A percentile compares a stretch with the other conserved stretches of the same genome.
Evolutionary conservation across 2,329 filamentous ascomycete genomes (phyloP).

Genomic region (Pyrenophora teres): DNA sequence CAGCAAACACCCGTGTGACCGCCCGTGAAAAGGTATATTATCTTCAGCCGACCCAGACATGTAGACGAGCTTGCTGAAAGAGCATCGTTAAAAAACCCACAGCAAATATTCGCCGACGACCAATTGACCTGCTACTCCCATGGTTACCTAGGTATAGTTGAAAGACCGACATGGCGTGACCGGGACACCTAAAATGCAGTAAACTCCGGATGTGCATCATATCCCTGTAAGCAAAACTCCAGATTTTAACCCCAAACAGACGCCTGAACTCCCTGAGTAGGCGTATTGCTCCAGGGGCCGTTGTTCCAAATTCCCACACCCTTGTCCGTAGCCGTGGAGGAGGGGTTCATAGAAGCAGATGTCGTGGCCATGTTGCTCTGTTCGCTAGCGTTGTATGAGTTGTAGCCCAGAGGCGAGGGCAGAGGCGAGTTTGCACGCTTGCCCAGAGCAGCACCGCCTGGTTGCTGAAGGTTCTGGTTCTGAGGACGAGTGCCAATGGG

Average conservation of each 20-base stretch:
- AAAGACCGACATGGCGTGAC: conserved; percentile 48
- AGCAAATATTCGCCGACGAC: conserved; percentile 43
- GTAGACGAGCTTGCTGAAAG: conserved; percentile 35
- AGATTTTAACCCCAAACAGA: conserved; percentile 83
- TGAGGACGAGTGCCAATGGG: conserved; percentile 89
- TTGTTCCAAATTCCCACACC: conserved; percentile 69
- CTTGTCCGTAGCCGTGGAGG: conserved; percentile 52
- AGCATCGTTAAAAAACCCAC: conserved; percentile 34
- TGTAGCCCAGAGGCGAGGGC: conserved; percentile 76
- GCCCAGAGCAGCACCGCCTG: conserved; percentile 64
- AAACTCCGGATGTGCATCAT: conserved; percentile 51
- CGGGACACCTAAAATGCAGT: conserved; percentile 51
- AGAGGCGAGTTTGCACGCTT: conserved; percentile 90
- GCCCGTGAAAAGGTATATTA: conserved; percentile 38
- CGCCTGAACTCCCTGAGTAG: conserved; percentile 76
- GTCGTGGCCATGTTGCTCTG: conserved; percentile 52
- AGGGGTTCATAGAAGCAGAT: conserved; percentile 64
- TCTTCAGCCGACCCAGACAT: conserved; percentile 35
- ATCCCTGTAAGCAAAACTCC: conserved; percentile 43
- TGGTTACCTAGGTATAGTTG: conserved; percentile 21
- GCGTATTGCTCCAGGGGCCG: conserved; percentile 79
- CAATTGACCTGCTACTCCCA: conserved; percentile 32
- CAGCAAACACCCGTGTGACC: conserved; percentile 40
- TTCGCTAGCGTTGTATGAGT: conserved; percentile 65
- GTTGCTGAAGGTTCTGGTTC: conserved; percentile 60